A percentile compares a stretch with the other conserved stretches of the same genome.
phyloP scores from a whole-genome alignment of 2,329 filamentous ascomycete genomes.

The Penicillium frequentans region DNA sequence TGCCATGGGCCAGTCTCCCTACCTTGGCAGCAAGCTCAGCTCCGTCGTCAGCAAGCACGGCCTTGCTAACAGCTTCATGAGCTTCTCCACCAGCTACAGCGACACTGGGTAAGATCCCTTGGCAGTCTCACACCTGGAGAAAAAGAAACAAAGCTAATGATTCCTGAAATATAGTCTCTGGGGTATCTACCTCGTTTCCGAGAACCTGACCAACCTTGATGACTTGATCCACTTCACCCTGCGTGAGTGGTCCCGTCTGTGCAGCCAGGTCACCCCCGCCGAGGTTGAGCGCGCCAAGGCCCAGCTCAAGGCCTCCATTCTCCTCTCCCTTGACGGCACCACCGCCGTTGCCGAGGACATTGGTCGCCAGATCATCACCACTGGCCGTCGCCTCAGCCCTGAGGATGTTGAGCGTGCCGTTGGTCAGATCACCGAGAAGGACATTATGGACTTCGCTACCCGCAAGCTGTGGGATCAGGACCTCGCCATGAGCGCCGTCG shows the following conservation, averaged over 20 bases:
- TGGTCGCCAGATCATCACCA: constrained; percentile 96
- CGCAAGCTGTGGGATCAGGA: constrained; percentile 97
- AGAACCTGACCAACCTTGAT: constrained; percentile 82
- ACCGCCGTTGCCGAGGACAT: constrained; percentile 98
- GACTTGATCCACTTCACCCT: constrained; percentile 98
- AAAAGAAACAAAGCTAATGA: too few species aligned
- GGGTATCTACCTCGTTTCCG: constrained; percentile 98
- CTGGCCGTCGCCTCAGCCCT: constrained; percentile 84
- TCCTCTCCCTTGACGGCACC: constrained; percentile 94
- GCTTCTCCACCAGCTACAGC: constrained; percentile 99
- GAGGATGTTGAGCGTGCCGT: constrained; percentile 94
- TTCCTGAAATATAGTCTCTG: constrained; percentile 68
- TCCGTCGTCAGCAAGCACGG: constrained; percentile 90
- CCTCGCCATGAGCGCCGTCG: constrained; percentile 88
- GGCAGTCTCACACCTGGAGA: too few species aligned
- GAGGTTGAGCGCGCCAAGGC: constrained; percentile 99
- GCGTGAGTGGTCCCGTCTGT: constrained; percentile 96
- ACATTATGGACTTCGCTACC: constrained; percentile 95
- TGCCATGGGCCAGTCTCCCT: constrained; percentile 94
- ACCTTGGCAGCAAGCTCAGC: constrained; percentile 98
- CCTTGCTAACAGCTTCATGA: constrained; percentile 99
- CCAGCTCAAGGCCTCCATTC: constrained; percentile 97
- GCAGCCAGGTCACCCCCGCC: constrained; percentile 79
- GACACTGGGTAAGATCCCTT: constrained; percentile 81
- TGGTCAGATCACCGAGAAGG: constrained; percentile 85